A percentile compares a stretch with the other conserved stretches of the same genome.
Conservation (phyloP, 2,329 filamentous ascomycete species). For the Zymoseptoria ardabiliae region DNA sequence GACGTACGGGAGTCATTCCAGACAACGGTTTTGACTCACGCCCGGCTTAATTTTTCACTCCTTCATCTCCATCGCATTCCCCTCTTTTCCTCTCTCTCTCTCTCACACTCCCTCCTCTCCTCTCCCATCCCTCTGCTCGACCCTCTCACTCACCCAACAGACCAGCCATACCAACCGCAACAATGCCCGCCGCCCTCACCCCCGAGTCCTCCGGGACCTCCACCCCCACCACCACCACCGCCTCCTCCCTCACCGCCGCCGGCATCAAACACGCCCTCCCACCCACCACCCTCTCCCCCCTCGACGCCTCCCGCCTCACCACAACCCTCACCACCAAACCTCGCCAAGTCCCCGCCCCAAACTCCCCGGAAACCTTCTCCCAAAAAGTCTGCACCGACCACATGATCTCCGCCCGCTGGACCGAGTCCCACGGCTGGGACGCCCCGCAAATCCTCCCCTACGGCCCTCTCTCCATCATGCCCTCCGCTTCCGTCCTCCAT, state of each 20-base stretch:
- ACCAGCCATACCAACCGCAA: neutral
- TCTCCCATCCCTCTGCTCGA: neutral
- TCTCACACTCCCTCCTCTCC: neutral
- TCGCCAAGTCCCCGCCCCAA: constrained; percentile 35
- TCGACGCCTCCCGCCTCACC: constrained; percentile 39
- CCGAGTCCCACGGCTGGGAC: constrained; percentile 58
- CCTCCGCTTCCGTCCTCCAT: constrained; percentile 73
- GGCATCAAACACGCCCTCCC: constrained; percentile 30
- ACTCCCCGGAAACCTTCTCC: constrained; percentile 33
- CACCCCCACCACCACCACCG: constrained; percentile 29
- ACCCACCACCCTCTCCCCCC: constrained; percentile 26
- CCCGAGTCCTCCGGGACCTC: constrained; percentile 31
- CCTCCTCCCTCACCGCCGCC: constrained; percentile 30
- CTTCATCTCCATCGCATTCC: neutral
- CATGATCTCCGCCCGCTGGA: constrained; percentile 74
- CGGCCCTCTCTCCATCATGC: constrained; percentile 69
- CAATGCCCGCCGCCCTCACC: constrained; percentile 29
- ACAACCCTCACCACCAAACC: constrained; percentile 36
- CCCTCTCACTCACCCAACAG: neutral
- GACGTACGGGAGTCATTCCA: neutral
- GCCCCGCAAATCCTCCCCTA: constrained; percentile 69
- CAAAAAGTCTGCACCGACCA: constrained; percentile 64
- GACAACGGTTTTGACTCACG: neutral
- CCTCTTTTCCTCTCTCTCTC: neutral
- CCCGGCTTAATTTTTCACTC: neutral